Base-by-base conservation (phyloP, 257 asterid genomes). In the Solanum phureja region DNA sequence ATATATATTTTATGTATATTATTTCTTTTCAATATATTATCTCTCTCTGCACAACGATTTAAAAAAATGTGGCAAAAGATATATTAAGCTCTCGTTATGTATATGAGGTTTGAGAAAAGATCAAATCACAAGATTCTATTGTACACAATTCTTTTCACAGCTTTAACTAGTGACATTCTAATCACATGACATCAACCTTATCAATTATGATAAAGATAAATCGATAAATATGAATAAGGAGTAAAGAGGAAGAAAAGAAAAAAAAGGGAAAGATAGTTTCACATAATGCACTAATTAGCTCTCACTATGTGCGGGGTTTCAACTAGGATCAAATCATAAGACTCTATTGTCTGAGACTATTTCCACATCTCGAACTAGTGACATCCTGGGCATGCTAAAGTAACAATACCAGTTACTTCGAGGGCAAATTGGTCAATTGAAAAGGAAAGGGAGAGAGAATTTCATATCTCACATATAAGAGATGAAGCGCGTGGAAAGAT, bases 401-500 rank as follows among this genome's bases (percentile, higher is more conserved):
- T 14, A 68, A 29, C 21, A 13, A 3, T 29, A 13, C 6, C 75
- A 7, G 3, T 68, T 27, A 27, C 37, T 21, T 29, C 21, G 29
- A 29, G 38, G 75, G 23, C 16, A 27, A 68, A 12, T 68, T 27
- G 37, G 72, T 64, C 33, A 64, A 64, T 64, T 29, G 11, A 27
- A 6, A 68, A 68, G 75, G 24, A 66, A 24, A 16, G 5, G 24
- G 1, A 8, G 72, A 60, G 74, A 33, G 19, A 58, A n/a, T 76
- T 76, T 6, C 69, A 81, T 21, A 1, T 58, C 72, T 4, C 66
- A 19, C 86, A 7, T 21, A 56, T 6, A 19, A 66, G 19, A 27
- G 84, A 33, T 82, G 87, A 87, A 72, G 91, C 88, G 91, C 90
- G 92, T 90, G 91, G 46, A 86, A 27, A 27, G 33, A 86, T 60